A percentile compares a stretch with the other conserved stretches of the same genome.
phyloP scores from a whole-genome alignment of 768 basidiomycete species.

The Saitozyma sp. region DNA sequence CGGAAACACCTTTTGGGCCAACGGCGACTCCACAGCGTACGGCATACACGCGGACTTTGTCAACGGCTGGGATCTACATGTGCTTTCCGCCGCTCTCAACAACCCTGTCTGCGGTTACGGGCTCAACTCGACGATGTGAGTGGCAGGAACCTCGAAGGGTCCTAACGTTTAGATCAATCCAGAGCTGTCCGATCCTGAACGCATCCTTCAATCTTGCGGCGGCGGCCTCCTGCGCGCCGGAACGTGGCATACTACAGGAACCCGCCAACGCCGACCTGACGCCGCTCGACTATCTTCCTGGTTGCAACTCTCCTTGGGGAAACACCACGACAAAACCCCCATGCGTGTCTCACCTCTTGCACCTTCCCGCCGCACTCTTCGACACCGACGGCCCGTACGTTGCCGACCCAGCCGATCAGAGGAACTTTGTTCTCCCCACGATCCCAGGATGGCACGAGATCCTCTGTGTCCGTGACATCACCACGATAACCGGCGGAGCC shows the following conservation, averaged over 20 bases:
- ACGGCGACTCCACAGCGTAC: slow-evolving; percentile 67
- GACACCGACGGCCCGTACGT: slow-evolving; percentile 35
- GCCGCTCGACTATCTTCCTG: slow-evolving; percentile 32
- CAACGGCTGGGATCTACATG: slow-evolving; percentile 62
- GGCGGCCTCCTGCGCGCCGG: slow-evolving; percentile 29
- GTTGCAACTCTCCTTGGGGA: slow-evolving; percentile 49
- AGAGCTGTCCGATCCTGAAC: slow-evolving; percentile 28
- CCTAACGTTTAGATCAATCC: slow-evolving; percentile 23
- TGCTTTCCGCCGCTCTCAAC: slow-evolving; percentile 62
- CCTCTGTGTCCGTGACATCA: slow-evolving; percentile 23
- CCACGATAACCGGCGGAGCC: slow-evolving; percentile 8
- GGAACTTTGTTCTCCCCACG: slow-evolving; percentile 21
- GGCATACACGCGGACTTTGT: slow-evolving; percentile 56
- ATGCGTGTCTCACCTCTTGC: slow-evolving; percentile 13
- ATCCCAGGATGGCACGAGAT: slow-evolving; percentile 32
- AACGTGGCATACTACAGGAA: slow-evolving; percentile 24
- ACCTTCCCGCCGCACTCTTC: slow-evolving; percentile 16
- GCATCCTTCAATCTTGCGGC: slow-evolving; percentile 19
- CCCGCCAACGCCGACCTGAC: slow-evolving; percentile 29
- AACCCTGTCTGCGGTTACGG: slow-evolving; percentile 20
- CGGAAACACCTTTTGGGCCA: slow-evolving; percentile 52
- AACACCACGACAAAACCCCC: slow-evolving; percentile 32
- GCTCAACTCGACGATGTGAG: slow-evolving; percentile 21
- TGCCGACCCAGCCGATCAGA: slow-evolving; percentile 16
- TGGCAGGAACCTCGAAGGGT: neutral